Percentiles rank a stretch among this genome's conserved stretches.
These are phyloP conservation scores for Scytalidium sp. DNA, from an alignment of 2,329 filamentous ascomycete genomes.

Conservation along the genomic window DNA sequence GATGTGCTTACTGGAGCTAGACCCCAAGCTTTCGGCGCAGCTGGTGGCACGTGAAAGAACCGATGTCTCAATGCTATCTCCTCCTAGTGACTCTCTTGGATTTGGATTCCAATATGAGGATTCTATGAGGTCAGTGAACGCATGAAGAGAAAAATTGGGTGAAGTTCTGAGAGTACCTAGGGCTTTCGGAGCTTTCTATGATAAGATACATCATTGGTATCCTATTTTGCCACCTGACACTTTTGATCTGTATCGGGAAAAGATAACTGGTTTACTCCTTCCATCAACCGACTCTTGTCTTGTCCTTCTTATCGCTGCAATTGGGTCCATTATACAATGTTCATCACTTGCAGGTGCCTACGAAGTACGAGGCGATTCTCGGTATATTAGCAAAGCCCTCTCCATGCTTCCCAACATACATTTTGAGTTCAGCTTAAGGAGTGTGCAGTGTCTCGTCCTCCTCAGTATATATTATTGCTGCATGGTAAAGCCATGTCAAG, in stretches of 20 bases:
- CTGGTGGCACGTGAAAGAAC: constrained; percentile 9
- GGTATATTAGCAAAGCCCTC: constrained; percentile 11
- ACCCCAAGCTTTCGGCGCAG: constrained; percentile 7
- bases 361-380: too few species aligned
- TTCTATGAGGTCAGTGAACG: constrained; percentile 5
- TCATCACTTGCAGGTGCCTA: constrained; percentile 6
- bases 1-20: constrained; percentile 9
- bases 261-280: constrained; percentile 16
- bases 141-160: background rate
- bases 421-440: constrained; percentile 20
- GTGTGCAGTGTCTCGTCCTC: constrained; percentile 24
- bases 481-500: constrained; percentile 25
- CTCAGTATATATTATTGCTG: constrained; percentile 26
- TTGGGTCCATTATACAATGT: constrained; percentile 19
- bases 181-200: constrained; percentile 22
- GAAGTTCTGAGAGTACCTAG: constrained; percentile 3
- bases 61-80: constrained; percentile 5
- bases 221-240: constrained; percentile 22
- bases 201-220: constrained; percentile 25
- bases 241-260: constrained; percentile 15
- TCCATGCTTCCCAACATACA: constrained; percentile 20
- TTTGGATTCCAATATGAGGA: constrained; percentile 22
- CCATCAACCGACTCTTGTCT: constrained; percentile 21
- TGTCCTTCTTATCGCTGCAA: constrained; percentile 24
- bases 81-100: constrained; percentile 8